Base-by-base conservation (phyloP, 108 stramenopile species). In the Schizochytrium sp. region DNA sequence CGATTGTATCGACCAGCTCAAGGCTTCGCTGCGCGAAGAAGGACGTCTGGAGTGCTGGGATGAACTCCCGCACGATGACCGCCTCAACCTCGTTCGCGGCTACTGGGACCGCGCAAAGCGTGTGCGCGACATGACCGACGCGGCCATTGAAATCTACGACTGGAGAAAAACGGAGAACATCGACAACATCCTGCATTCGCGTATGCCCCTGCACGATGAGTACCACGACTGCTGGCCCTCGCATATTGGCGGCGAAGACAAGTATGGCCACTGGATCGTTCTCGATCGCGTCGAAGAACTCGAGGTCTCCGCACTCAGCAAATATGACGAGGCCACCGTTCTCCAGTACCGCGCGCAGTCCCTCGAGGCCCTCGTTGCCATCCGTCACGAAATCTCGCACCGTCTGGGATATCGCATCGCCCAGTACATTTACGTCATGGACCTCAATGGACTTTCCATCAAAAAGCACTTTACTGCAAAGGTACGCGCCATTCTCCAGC, bases 391-490 rank as follows among this genome's bases (percentile, higher is more conserved):
- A 23, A 83, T 83, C 28, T 83, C 76, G 6, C 51, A 47, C 10
- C 76, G 76, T 23, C 4, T 83, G 19, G 76, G 76, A 12, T 83
- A 83, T 23, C 76, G 76, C 76, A 28, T 83, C 16, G 19, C 43
- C 76, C 76, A 83, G 51, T 83, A 83, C 51, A 53, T 83, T 23
- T 83, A 83, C 51, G n/a, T 47, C 76, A 47, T 83, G 76, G 76
- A 83, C 76, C 51, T 83, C 48, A 12, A 83, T 8, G 76, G 76
- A 12, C 76, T 83, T 6, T 83, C 76, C 76, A 53, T 83, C 25
- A 83, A 83, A 45, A 83, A 83, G 28, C 76, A 83, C 76, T 83
- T 83, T 83, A 83, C 76, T 12, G 76, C 76, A 21, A 83, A 83
- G 76, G 88, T 88, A 48, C 60, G 88, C 21, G 59, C 18, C 34